Base-by-base conservation (phyloP, 2,329 filamentous ascomycete species). In the Westerdykella aurantiaca region DNA sequence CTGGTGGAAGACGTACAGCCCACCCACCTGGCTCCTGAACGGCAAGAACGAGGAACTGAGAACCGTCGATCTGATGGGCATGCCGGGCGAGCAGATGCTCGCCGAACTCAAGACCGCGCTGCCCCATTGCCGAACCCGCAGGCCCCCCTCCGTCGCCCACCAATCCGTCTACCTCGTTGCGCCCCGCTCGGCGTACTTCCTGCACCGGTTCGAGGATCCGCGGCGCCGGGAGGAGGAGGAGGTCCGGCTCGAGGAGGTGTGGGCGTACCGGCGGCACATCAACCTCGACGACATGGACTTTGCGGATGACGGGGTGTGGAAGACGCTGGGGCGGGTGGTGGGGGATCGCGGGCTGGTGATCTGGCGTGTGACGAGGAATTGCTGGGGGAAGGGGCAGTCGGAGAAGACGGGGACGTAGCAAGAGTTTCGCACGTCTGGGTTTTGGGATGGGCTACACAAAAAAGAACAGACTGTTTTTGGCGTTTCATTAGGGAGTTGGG, bases 1-100 rank as follows among this genome's bases (percentile, higher is more conserved):
- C 40, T 91, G 86, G 86, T 91, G 86, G 86, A 90, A 89, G 64
- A 90, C 86, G 1, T 90, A 90, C 61, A 86, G 82, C 61, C 86
- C 86, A 14, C 86, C 86, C 0, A 83, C 85, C 31, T 91, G 86
- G 85, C 75, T 91, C 16, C 72, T 90, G 6, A 84, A 88, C 51
- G 83, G 84, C 42, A 86, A 85, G 65, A 88, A 86, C 51, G 78
- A 82, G 52, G 75, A 85, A 9, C 68, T 89, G n/a, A 74, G 70
- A 23, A 90, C 86, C 1, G 74, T 75, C 46, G 86, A 90, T 57
- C 72, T 89, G 16, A 89, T 88, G 81, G 83, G 85, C 4, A 77
- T 86, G 68, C 72, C 78, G 33, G 81, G 81, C 6, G 72, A 77
- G 2, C 54, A 69, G 6, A 73, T 90, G 60, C 66, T 88, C 1